Percentiles rank a stretch among this genome's conserved stretches.
Evolutionary conservation across 1,284 basidiomycete genomes (phyloP).

Genomic region (Agroathelia rolfsii): DNA sequence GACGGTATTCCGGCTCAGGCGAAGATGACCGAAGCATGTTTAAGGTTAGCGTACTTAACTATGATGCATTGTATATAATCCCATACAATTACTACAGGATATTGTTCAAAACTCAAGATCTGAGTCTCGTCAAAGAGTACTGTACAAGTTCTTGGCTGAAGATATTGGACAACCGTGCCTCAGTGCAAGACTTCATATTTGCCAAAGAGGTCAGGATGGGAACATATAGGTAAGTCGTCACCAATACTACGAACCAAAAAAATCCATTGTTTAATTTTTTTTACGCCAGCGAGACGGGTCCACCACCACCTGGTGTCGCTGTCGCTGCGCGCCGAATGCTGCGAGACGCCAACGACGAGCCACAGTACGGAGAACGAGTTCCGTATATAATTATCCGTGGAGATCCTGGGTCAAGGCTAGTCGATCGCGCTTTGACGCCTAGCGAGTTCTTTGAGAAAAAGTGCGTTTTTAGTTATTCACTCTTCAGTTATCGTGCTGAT

Average conservation of each 20-base stretch:
- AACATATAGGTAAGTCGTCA: constrained; percentile 64
- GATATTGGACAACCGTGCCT: constrained; percentile 72
- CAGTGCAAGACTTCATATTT: constrained; percentile 87
- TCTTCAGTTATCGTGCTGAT: constrained; percentile 3
- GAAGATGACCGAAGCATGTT: constrained; percentile 81
- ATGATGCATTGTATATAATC: neutral
- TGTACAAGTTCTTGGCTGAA: constrained; percentile 82
- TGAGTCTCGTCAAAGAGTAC: constrained; percentile 84
- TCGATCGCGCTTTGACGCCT: constrained; percentile 77
- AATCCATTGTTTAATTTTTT: constrained; percentile 11
- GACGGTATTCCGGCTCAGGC: constrained; percentile 84
- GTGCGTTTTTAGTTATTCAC: constrained; percentile 26
- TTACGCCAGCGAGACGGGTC: constrained; percentile 58
- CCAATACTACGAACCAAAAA: neutral
- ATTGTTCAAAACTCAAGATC: constrained; percentile 81
- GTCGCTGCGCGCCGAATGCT: constrained; percentile 74
- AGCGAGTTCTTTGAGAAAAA: constrained; percentile 67
- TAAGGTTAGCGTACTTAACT: constrained; percentile 52
- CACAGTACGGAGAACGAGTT: constrained; percentile 88
- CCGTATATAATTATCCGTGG: constrained; percentile 82
- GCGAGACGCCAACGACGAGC: constrained; percentile 73
- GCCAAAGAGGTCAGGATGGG: constrained; percentile 92
- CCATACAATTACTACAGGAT: constrained; percentile 39
- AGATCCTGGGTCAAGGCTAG: constrained; percentile 57
- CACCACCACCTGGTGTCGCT: constrained; percentile 84